A percentile compares a stretch with the other conserved stretches of the same genome.
These are phyloP conservation scores for Melaleuca alternifolia DNA, from an alignment of 345 rosid genomes.

Conservation along the genomic window DNA sequence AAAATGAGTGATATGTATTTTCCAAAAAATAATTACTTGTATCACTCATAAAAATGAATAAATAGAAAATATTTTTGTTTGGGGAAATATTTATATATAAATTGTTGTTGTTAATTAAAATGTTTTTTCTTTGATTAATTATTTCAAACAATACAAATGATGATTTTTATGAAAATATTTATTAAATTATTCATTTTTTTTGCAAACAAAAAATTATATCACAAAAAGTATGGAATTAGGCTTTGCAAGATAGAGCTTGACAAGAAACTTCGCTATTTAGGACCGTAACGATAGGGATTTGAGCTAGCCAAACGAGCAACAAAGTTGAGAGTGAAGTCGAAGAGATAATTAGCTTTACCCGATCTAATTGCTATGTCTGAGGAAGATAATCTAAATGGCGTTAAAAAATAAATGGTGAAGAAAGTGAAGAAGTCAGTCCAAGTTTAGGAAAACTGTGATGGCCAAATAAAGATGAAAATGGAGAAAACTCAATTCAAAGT, in stretches of 20 bases:
- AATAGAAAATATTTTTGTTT: no score
- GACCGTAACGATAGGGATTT: not conserved
- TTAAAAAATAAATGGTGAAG: not conserved
- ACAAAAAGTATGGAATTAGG: not conserved
- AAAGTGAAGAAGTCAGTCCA: constrained; percentile 3
- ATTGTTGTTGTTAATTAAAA: no score
- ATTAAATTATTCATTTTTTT: no score
- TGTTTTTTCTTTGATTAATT: no score
- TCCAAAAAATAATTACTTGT: no score
- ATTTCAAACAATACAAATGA: no score
- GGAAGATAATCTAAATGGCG: not conserved
- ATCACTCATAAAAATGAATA: no score
- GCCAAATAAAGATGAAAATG: constrained; percentile 27
- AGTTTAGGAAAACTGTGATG: constrained; percentile 47
- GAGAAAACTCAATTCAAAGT: not conserved
- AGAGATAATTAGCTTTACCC: not conserved
- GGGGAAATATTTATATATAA: no score
- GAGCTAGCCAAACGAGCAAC: not conserved
- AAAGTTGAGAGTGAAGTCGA: not conserved
- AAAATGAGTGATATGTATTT: no score
- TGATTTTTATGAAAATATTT: no score
- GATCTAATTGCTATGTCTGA: not conserved
- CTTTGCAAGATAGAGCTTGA: not conserved
- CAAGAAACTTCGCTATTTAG: not conserved
- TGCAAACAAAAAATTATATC: not conserved